Evolutionary conservation across 2,329 filamentous ascomycete species (phyloP), one percentile per base, ranked within the genome.

Genomic region (Xylariomycetidae sp.): DNA sequence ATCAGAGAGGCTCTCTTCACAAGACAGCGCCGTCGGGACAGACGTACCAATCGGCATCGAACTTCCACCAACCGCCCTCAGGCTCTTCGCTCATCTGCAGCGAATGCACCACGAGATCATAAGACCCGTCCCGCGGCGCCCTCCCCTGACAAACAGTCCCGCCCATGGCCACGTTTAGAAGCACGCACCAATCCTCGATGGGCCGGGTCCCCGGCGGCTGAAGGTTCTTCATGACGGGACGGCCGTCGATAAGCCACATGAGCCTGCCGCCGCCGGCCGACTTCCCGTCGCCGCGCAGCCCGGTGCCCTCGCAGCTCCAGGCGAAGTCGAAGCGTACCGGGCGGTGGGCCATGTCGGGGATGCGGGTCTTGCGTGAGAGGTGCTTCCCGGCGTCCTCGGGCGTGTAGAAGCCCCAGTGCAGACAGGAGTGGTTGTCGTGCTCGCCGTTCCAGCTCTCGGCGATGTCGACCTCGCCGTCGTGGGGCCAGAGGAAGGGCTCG

Each of bases 151-250:
- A 77, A 5, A 79, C 74, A 38, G 72, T 77, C 0, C 75, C 75
- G 0, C 75, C 75, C 69, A 80, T 77, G 2, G 75, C 75, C n/a
- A 80, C 63, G 37, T 80, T 80, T 13, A 80, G 63, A 38, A 79
- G 54, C 7, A 80, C 57, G 13, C 66, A 66, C 56, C 68, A 78
- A 16, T 79, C 74, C 35, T 69, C 66, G 55, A 80, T 64, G 5
- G 67, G 62, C 10, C 75, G 58, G 3, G 70, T 77, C 0, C 73
- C 72, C 2, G 49, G 44, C 0, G 75, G 75, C 16, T 76, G 70
- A 3, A 53, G 46, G 0, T 64, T 72, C 54, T 70, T 77, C 74
- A 80, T 79, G 2, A 78, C 69, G 0, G 72, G 62, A 20, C 58
- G 52, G 0, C 72, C 72, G 44, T 80, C 74, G 34, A 80, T 70